Evolutionary conservation across 345 rosid genomes (phyloP).

Genomic region (Clausena lansium): DNA sequence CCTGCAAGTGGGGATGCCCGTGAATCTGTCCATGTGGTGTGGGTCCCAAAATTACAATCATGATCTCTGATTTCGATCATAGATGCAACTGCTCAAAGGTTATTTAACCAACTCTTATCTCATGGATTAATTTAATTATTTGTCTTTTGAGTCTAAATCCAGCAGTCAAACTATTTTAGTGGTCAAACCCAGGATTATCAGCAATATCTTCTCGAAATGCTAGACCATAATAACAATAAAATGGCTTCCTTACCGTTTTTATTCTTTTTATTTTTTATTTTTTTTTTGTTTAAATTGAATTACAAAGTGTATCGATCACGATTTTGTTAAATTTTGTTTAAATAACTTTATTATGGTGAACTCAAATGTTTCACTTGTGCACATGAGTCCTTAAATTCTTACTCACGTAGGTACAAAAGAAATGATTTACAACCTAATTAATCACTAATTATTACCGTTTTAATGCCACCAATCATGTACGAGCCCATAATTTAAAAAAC

Average conservation of each 20-base stretch:
- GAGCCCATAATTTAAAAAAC: not conserved
- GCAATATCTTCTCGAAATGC: not conserved
- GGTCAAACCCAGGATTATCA: not conserved
- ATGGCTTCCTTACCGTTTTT: too few species aligned
- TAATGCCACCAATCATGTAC: not conserved
- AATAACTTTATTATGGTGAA: too few species aligned
- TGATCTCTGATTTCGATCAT: not conserved
- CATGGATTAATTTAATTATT: conserved; percentile 9
- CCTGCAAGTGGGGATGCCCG: conserved; percentile 15
- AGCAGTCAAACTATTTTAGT: not conserved
- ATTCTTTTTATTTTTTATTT: too few species aligned
- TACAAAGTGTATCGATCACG: too few species aligned
- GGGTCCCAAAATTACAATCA: not conserved
- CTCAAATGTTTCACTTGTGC: too few species aligned
- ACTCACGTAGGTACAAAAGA: not conserved
- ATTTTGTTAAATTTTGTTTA: too few species aligned
- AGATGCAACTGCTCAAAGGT: not conserved
- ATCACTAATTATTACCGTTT: not conserved
- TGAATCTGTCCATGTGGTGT: not conserved
- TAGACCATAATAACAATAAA: too few species aligned
- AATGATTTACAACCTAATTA: not conserved
- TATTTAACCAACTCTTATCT: not conserved
- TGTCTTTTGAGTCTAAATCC: conserved; percentile 13
- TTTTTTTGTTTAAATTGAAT: too few species aligned
- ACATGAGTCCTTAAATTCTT: too few species aligned